Evolutionary conservation across 495 filamentous ascomycete species (phyloP).

Genomic region (Xylaria bambusicola): DNA sequence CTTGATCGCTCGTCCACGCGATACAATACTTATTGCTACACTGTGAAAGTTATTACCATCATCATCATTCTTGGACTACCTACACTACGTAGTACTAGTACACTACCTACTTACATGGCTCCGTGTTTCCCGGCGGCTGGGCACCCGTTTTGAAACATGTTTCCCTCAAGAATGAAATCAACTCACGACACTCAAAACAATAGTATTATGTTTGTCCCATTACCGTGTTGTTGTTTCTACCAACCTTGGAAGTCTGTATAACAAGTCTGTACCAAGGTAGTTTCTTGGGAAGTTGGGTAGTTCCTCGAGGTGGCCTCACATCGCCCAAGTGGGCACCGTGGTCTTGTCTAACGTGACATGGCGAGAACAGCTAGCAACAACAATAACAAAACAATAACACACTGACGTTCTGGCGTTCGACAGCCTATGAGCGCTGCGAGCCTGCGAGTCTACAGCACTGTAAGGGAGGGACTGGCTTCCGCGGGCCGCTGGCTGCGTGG

Average conservation of each 20-base stretch:
- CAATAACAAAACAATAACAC: slow-evolving; percentile 21
- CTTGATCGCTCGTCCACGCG: too few relatives aligned
- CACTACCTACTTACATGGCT: not conserved
- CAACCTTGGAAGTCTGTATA: too few relatives aligned
- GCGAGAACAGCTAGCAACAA: not conserved
- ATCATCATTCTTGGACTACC: too few relatives aligned
- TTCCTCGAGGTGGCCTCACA: slow-evolving; percentile 15
- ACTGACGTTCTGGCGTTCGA: not conserved
- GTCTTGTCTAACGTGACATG: slow-evolving; percentile 5
- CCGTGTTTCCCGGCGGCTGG: slow-evolving; percentile 11
- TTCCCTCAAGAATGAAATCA: slow-evolving; percentile 6
- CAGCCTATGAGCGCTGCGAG: slow-evolving; percentile 1
- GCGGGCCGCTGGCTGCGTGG: not conserved
- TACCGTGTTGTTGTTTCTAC: slow-evolving; percentile 8
- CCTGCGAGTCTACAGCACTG: not conserved
- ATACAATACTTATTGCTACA: too few relatives aligned
- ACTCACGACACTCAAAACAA: too few relatives aligned
- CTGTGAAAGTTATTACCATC: too few relatives aligned
- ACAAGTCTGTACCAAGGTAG: too few relatives aligned
- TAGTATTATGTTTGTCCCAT: not conserved
- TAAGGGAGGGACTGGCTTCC: too few relatives aligned
- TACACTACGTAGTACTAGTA: not conserved
- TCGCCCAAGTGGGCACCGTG: slow-evolving; percentile 12
- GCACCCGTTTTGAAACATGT: slow-evolving; percentile 9
- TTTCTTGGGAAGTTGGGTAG: too few relatives aligned